Base-by-base conservation (phyloP, 805 yeast genomes). In the Metschnikowia proteae region DNA sequence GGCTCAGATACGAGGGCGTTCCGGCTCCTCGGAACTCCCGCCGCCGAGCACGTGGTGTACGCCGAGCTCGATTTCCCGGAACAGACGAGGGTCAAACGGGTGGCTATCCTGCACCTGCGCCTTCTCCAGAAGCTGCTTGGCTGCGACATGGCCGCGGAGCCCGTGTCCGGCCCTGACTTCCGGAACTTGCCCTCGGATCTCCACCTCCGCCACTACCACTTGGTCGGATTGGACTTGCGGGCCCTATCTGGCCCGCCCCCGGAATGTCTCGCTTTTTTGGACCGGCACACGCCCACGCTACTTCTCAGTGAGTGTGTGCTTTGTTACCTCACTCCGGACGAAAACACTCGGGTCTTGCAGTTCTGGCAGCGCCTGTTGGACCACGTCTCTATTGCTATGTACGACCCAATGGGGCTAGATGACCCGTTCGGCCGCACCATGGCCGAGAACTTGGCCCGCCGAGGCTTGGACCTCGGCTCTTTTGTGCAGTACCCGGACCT, bases 1-100 rank as follows among this genome's bases (percentile, higher is more conserved):
- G 95, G 95, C 4, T 83, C 88, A 11, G 95, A 87, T 58, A 84
- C 94, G 0, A 62, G 92, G 46, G 75, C 78, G 11, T 85, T 86
- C 60, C 63, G 71, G 7, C 51, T 81, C 11, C 62, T 86, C 36
- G 59, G 67, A 5, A 40, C 62, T 4, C 13, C 26, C 44, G 41
- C 22, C 34, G 29, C 34, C 11, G 28, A 6, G 8, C 46, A 58
- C 35, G 53, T 83, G 31, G 58, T 56, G 1, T 81, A 82, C 56
- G 71, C 76, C 51, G 95, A 86, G 60, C 60, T 84, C 23, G 95
- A 86, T 63, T 85, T 86, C 59, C 76, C 76, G 7, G 78, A 67
- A 36, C 75, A 83, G 11, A 73, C 75, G 5, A 66, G 64, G 49
- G 64, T 79, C 35, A 86, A 86, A 62, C 73, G 77, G 45, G 57